Evolutionary conservation across 2,329 filamentous ascomycete species (phyloP).

Genomic region (Phoma sp.): DNA sequence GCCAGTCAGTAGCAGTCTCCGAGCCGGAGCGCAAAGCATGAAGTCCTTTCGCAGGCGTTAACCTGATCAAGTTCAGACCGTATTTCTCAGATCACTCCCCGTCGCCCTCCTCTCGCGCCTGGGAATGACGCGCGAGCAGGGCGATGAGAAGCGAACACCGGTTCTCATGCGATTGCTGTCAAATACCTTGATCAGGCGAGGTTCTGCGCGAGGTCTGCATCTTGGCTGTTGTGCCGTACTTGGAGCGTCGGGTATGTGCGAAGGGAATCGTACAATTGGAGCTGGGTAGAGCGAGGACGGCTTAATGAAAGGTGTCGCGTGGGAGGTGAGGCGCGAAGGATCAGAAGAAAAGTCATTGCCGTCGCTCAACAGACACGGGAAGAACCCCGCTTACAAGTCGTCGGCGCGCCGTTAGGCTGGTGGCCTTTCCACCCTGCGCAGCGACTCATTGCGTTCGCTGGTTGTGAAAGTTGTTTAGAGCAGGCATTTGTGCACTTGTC

Average conservation of each 20-base stretch:
- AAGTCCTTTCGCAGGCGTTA: slow-evolving; percentile 61
- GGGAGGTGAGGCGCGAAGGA: neutral
- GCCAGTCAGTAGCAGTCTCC: slow-evolving; percentile 41
- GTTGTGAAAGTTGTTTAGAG: too few species aligned
- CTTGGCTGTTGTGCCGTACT: slow-evolving; percentile 38
- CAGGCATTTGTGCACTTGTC: too few species aligned
- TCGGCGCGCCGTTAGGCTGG: slow-evolving; percentile 1
- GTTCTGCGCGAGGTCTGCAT: slow-evolving; percentile 44
- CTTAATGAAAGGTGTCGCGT: neutral
- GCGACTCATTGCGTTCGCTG: too few species aligned
- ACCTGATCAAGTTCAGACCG: slow-evolving; percentile 63
- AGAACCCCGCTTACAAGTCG: neutral
- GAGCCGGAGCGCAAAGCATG: slow-evolving; percentile 51
- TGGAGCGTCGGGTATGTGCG: neutral
- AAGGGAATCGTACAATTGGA: neutral
- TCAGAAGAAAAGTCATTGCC: slow-evolving; percentile 2
- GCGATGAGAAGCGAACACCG: slow-evolving; percentile 39
- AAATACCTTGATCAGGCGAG: slow-evolving; percentile 47
- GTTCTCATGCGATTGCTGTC: slow-evolving; percentile 46
- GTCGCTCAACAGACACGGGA: slow-evolving; percentile 8
- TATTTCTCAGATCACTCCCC: slow-evolving; percentile 57
- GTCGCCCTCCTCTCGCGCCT: neutral
- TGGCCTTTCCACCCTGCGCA: too few species aligned
- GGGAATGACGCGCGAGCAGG: neutral
- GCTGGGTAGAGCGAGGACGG: neutral